These are phyloP conservation scores for Lactifluus pinguis DNA, from an alignment of 768 basidiomycete genomes.

Conservation along the genomic window DNA sequence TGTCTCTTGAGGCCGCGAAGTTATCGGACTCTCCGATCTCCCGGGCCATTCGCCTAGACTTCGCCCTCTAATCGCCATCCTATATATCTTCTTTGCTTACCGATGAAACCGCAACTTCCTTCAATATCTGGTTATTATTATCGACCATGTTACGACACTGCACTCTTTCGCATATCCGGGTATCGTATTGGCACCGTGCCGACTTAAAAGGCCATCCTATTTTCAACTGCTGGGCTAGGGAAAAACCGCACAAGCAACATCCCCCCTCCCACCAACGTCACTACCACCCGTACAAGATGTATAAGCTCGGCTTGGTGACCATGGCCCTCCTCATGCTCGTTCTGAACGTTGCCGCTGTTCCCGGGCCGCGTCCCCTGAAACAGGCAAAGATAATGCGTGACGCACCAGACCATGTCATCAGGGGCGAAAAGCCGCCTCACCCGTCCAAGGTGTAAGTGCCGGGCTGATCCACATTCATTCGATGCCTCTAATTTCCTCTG, in stretches of 20 bases:
- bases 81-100: not conserved
- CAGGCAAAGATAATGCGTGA: constrained; percentile 25
- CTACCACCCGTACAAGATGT: not conserved
- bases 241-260: not conserved
- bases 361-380: constrained; percentile 23
- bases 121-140: not conserved
- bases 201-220: not conserved
- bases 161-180: not conserved
- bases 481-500: not conserved
- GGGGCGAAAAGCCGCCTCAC: not conserved
- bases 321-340: constrained; percentile 5
- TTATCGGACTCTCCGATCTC: not conserved
- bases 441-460: not conserved
- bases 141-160: not conserved
- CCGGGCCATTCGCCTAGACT: not conserved
- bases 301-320: not conserved
- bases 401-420: not conserved
- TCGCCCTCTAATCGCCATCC: constrained; percentile 6
- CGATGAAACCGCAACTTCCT: not conserved
- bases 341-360: not conserved
- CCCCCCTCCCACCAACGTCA: not conserved
- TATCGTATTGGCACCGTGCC: not conserved
- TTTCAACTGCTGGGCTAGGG: not conserved
- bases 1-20: not conserved
- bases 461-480: not conserved